Base-by-base conservation (phyloP, 192 early-diverging fungal species). In the Coemansia sp. region DNA sequence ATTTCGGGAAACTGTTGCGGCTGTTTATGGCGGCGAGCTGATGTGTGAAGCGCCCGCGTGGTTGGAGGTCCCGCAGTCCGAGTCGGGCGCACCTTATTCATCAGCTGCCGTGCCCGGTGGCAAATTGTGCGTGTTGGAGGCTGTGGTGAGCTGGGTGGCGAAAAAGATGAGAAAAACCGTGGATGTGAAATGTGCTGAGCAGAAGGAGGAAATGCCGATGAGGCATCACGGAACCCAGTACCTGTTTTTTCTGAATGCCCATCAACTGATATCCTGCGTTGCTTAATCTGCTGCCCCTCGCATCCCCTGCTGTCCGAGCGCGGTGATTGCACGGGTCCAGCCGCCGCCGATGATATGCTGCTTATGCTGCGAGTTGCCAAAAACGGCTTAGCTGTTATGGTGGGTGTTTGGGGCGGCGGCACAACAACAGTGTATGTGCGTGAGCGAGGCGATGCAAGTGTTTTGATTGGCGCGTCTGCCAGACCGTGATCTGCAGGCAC, bases 81-180 rank as follows among this genome's bases (percentile, higher is more conserved):
- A 39, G 57, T 58, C 41, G 19, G 61, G 49, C 80, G 72, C 50
- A 74, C 63, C 49, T 64, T 65, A 50, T 69, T 66, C 71, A 83
- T 74, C 65, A 83, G 57, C 54, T 49, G 58, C 37, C 72, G 71
- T 45, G 75, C 75, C 19, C 69, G 56, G 47, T 74, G 52, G 67
- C 80, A 83, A 64, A 83, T 67, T 16, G 80, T 83, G 56, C 74
- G 80, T 26, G 19, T 10, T 13, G 43, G 43, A 4, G 75, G 69
- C 16, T 52, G 68, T 11, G 75, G 75, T 21, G 75, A 69, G 21
- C 47, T 42, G 38, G 80, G 74, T 53, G 79, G 74, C 58, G 80
- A 83, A 72, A 77, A 83, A n/a, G 75, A 83, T n/a, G 80, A 83
- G 19, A 62, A 64, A 6, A 71, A 67, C 41, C 74, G 74, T 11